Percentiles rank a stretch among this genome's conserved stretches.
These are phyloP conservation scores for Misopates orontium DNA, from an alignment of 257 asterid species.

Conservation along the genomic window DNA sequence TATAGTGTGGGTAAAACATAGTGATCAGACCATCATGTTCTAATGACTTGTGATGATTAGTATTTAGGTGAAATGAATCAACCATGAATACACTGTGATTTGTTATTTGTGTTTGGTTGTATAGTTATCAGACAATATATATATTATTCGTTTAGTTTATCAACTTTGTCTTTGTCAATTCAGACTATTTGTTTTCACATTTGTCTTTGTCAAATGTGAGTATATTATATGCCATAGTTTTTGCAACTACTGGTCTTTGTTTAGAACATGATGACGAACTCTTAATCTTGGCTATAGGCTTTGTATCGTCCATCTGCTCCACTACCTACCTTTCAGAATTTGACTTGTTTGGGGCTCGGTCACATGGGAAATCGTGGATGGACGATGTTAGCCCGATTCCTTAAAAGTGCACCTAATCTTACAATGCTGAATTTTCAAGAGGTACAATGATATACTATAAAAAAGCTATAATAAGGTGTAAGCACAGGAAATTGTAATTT, in stretches of 20 bases:
- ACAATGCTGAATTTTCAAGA: not conserved
- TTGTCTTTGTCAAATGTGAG: too few species aligned
- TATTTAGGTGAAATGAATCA: too few species aligned
- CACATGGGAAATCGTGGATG: not conserved
- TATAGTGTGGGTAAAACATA: too few species aligned
- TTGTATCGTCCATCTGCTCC: not conserved
- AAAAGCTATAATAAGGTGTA: not conserved
- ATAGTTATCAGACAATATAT: not conserved
- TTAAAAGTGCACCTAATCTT: conserved; percentile 5
- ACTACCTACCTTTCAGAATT: not conserved
- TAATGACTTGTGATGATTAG: too few species aligned
- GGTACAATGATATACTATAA: not conserved
- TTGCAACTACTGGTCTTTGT: not conserved
- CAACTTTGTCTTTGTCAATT: not conserved
- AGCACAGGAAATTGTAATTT: too few species aligned
- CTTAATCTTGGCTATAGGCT: conserved; percentile 10
- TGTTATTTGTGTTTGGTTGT: too few species aligned
- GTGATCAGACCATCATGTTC: too few species aligned
- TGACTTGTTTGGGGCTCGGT: not conserved
- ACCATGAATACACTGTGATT: too few species aligned
- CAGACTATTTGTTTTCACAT: not conserved
- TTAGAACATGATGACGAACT: not conserved
- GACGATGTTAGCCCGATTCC: not conserved
- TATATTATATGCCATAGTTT: too few species aligned
- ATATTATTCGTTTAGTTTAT: not conserved